These are phyloP conservation scores for Diutina pseudorugosa DNA, from an alignment of 1,139 yeast genomes.

Conservation along the genomic window DNA sequence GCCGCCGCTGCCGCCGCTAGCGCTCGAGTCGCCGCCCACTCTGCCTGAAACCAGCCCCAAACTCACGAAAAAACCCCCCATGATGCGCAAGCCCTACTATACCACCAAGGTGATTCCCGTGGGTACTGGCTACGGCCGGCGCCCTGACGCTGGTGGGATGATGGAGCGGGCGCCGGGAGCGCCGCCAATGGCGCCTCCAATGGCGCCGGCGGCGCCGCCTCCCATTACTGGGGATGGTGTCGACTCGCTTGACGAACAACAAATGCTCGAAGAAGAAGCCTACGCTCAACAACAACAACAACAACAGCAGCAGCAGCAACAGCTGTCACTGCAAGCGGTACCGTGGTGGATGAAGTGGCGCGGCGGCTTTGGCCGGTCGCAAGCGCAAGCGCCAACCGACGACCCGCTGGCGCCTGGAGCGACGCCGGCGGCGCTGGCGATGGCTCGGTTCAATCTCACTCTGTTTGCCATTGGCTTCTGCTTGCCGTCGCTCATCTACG, in stretches of 20 bases:
- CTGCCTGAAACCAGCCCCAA: slow-evolving; percentile 1
- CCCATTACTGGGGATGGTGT: not conserved
- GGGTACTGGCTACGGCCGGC: not conserved
- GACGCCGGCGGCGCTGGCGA: not conserved
- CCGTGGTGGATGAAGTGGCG: not conserved
- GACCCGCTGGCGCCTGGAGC: not conserved
- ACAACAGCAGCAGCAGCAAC: not conserved
- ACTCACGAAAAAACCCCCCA: not conserved
- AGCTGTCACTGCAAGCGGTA: not conserved
- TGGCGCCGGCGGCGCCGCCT: not conserved
- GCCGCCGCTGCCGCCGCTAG: not conserved
- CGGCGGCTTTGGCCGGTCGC: not conserved
- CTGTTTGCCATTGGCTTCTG: slow-evolving; percentile 2
- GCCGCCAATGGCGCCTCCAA: not conserved
- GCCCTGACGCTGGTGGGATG: not conserved
- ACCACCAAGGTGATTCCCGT: slow-evolving; percentile 1
- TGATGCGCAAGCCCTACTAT: not conserved
- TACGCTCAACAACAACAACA: not conserved
- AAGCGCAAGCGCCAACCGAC: not conserved
- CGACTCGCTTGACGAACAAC: not conserved
- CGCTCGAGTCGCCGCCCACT: not conserved
- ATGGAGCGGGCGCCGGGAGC: not conserved
- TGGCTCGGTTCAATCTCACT: not conserved
- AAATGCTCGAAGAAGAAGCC: not conserved
- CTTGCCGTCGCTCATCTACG: not conserved